Evolutionary conservation across 163 green algal genomes (phyloP).

Genomic region (Trebouxiophyceae sp.): DNA sequence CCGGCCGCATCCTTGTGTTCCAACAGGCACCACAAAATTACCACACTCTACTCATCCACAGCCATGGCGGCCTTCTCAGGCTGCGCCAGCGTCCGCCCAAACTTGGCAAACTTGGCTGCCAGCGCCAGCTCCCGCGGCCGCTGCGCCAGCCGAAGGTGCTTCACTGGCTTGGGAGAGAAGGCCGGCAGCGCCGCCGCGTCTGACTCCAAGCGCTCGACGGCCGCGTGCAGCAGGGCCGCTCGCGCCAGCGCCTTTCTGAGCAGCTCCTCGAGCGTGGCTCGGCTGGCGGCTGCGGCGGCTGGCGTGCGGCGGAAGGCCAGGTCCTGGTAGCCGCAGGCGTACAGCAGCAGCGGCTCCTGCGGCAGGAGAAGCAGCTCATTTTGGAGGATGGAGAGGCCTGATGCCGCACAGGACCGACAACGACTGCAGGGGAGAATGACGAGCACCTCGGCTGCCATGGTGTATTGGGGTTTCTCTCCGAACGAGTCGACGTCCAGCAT

Average conservation of each 20-base stretch:
- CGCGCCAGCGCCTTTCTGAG: background rate
- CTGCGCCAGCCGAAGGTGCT: constrained; percentile 39
- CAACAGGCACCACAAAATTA: no score
- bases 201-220: constrained; percentile 4
- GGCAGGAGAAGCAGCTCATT: background rate
- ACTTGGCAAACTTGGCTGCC: constrained; percentile 24
- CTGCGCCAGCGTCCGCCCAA: no score
- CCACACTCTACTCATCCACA: no score
- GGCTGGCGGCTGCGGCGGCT: background rate
- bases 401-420: background rate
- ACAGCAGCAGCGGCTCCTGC: constrained; percentile 73
- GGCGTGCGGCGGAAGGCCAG: constrained; percentile 27
- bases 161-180: background rate
- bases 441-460: constrained; percentile 50
- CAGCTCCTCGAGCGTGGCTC: constrained; percentile 13
- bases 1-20: no score
- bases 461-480: constrained; percentile 69
- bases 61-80: no score
- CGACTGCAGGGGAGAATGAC: background rate
- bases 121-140: constrained; percentile 46
- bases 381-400: background rate
- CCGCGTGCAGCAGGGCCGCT: constrained; percentile 5
- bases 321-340: constrained; percentile 43
- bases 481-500: constrained; percentile 59
- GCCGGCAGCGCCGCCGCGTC: background rate